Conservation (phyloP, 345 rosid species). For the Sonneratia caseolaris region DNA sequence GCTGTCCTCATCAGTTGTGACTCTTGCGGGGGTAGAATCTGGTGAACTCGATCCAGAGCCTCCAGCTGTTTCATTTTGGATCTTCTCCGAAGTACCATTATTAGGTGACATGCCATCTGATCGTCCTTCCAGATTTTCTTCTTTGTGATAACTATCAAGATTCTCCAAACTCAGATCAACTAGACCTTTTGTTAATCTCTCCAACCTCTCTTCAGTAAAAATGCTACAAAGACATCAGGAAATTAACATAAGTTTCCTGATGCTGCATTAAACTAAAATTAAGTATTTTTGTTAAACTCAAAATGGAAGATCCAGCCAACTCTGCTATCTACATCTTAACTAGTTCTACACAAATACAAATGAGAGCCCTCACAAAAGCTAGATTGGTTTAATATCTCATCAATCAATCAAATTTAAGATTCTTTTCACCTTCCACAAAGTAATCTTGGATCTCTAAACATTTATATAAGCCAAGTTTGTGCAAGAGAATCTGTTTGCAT, state of each 20-base stretch:
- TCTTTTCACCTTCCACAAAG: background rate
- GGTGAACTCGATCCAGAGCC: slow-evolving; percentile 22
- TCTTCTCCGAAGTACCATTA: slow-evolving; percentile 21
- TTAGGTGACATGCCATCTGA: slow-evolving; percentile 18
- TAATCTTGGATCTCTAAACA: background rate
- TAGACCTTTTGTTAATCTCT: slow-evolving; percentile 55
- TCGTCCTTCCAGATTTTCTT: slow-evolving; percentile 20
- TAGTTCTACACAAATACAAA: background rate
- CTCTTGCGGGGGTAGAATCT: slow-evolving; percentile 26
- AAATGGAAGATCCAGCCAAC: background rate
- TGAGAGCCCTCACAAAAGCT: background rate
- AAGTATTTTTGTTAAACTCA: background rate
- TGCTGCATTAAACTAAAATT: background rate
- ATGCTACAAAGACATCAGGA: slow-evolving; percentile 40
- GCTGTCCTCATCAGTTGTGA: slow-evolving; percentile 20
- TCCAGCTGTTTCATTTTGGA: slow-evolving; percentile 17
- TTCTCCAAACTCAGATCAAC: slow-evolving; percentile 35
- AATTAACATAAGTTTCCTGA: slow-evolving; percentile 8
- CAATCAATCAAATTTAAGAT: background rate
- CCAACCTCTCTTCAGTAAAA: slow-evolving; percentile 85
- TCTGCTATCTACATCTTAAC: background rate
- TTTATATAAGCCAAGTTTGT: background rate
- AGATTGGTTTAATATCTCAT: background rate
- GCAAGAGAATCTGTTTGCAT: background rate
- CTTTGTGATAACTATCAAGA: slow-evolving; percentile 19